Evolutionary conservation across 2,329 filamentous ascomycete genomes (phyloP), one percentile per base, ranked within the genome.

Genomic region (Colletotrichum spaethianum): DNA sequence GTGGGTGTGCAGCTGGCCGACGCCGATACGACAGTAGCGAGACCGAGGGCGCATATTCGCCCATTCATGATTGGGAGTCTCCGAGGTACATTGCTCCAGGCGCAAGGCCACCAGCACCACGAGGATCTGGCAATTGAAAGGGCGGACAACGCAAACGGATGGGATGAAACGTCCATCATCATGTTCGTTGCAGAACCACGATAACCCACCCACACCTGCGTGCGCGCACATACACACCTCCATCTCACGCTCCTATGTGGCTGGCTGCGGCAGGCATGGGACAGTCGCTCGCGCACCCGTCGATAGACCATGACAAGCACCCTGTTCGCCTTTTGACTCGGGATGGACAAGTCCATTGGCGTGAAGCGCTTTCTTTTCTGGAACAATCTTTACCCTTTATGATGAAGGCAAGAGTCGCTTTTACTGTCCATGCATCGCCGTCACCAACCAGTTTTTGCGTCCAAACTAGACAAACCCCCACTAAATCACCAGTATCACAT

Each of bases 131-230:
- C 65, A 66, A 63, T 36, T 40, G 40, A 53, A 38, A 57, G 44
- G 40, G 42, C 36, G 28, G 40, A 68, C 65, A 72, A 55, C 55
- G 44, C 56, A 74, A 73, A 74, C 72, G 70, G 33, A 63, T 53
- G 52, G 56, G 70, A 74, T 69, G 72, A 74, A 74, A 73, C 72
- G 70, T 56, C 36, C 48, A 65, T 52, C 36, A 64, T 74, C 55
- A 66, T 63, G 72, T 72, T 73, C 72, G 72, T 72, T 73, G 69
- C 72, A 73, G 72, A 72, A 73, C 61, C 69, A 73, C 65, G 59
- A 73, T 57, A 72, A 59, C 50, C 60, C 69, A 65, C 63, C 33
- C 69, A 72, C 69, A 72, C 46, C 48, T 70, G 52, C 42, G 23
- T 18, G 40, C 28, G 52, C 20, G 36, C 62, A 56, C 44, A 44